These are phyloP conservation scores for Verticillium nonalfalfae DNA, from an alignment of 2,329 filamentous ascomycete genomes.

Conservation along the genomic window DNA sequence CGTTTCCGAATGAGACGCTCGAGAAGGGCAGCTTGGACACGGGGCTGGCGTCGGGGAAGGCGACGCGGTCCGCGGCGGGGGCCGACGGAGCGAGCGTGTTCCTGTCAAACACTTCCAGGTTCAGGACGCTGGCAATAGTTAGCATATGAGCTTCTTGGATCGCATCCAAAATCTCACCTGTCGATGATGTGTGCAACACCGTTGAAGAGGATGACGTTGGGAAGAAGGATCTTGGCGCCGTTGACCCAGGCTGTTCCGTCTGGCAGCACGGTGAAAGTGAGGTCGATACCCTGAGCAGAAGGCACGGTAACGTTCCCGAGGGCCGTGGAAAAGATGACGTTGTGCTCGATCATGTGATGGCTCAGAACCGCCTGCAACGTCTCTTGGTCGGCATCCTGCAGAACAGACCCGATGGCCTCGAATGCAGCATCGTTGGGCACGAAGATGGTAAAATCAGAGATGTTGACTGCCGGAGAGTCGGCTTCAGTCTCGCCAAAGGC, in stretches of 20 bases:
- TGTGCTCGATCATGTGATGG: constrained; percentile 23
- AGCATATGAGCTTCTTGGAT: not conserved
- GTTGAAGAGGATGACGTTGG: constrained; percentile 22
- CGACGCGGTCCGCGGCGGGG: constrained; percentile 15
- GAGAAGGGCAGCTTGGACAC: constrained; percentile 20
- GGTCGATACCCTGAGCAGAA: constrained; percentile 14
- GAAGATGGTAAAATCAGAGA: constrained; percentile 23
- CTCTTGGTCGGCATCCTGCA: constrained; percentile 13
- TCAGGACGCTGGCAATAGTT: constrained; percentile 14
- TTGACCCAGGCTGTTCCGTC: constrained; percentile 23
- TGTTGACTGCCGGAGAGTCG: constrained; percentile 15
- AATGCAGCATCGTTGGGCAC: constrained; percentile 20
- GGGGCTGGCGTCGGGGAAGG: constrained; percentile 17
- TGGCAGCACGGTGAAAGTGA: constrained; percentile 21
- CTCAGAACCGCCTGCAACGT: constrained; percentile 19
- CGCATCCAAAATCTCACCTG: constrained; percentile 7
- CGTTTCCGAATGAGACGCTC: constrained; percentile 13
- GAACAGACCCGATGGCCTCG: constrained; percentile 19
- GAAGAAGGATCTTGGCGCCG: constrained; percentile 20
- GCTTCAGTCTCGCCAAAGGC: constrained; percentile 16
- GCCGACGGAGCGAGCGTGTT: constrained; percentile 14
- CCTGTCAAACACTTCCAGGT: constrained; percentile 18
- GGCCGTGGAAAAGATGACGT: constrained; percentile 20
- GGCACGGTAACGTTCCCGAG: constrained; percentile 19
- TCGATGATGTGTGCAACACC: constrained; percentile 23